Conservation (phyloP, 768 basidiomycete genomes). For the Lentinus tigrinus region DNA sequence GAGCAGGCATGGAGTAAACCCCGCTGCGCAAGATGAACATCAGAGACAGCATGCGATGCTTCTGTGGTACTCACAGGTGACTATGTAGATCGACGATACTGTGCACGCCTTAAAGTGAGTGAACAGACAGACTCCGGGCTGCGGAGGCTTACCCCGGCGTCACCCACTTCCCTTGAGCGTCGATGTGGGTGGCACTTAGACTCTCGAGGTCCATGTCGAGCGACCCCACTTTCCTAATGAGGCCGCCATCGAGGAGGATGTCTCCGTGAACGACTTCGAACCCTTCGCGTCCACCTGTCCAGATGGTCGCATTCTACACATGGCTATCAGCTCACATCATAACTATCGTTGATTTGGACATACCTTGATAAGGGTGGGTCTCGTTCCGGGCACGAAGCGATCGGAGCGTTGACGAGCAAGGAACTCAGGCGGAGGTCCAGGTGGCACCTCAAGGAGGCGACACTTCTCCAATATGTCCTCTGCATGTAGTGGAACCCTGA, state of each 20-base stretch:
- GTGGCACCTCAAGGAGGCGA: constrained; percentile 35
- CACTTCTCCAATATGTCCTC: constrained; percentile 42
- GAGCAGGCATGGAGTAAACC: constrained; percentile 16
- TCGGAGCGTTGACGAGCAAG: constrained; percentile 54
- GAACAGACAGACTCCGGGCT: too few relatives aligned
- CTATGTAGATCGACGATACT: constrained; percentile 19
- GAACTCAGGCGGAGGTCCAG: constrained; percentile 49
- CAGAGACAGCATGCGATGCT: constrained; percentile 41
- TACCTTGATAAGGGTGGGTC: constrained; percentile 43
- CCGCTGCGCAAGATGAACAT: neutral
- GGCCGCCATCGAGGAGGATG: constrained; percentile 66
- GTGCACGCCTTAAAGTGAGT: neutral
- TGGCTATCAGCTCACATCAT: too few relatives aligned
- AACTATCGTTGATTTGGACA: neutral
- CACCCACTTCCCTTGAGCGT: constrained; percentile 72
- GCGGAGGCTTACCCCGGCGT: constrained; percentile 59
- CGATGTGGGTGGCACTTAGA: constrained; percentile 46
- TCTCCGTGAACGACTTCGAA: constrained; percentile 64
- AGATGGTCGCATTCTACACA: constrained; percentile 65
- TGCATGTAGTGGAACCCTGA: constrained; percentile 24
- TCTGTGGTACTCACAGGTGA: constrained; percentile 15
- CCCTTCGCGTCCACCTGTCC: constrained; percentile 76
- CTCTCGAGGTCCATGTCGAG: constrained; percentile 30
- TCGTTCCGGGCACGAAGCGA: constrained; percentile 63
- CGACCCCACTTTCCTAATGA: constrained; percentile 60